Evolutionary conservation across 257 asterid genomes (phyloP), one percentile per base, ranked within the genome.

Genomic region (Capsicum pubescens): DNA sequence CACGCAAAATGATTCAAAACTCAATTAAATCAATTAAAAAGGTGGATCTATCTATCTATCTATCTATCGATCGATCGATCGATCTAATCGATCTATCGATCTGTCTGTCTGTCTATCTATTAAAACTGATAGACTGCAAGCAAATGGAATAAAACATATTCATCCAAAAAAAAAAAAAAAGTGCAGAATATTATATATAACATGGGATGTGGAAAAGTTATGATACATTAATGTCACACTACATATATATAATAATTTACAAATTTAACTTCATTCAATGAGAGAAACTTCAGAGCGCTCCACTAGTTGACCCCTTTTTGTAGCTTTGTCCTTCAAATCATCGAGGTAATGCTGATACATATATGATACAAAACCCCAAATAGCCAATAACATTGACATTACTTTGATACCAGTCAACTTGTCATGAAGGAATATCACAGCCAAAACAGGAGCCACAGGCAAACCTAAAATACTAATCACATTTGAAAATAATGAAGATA

Each of bases 281-380:
- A 48, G 66, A 61, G 74, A 17, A 50, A 50, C 79, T 82, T 82
- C 12, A 82, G 84, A 82, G 19, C 16, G 8, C 59, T 39, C 32
- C 78, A 69, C 26, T 14, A 48, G 5, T 63, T 48, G 11, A 11
- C 2, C 42, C 48, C 0, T 21, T 13, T 59, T 44, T 44, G 61
- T 64, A 32, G 82, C 63, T 86, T 88, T 90, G 50, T 12, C 64
- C 87, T 88, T 86, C 82, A 83, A 48, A 85, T 92, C 92, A 85
- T 93, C 97, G 67, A 91, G 88, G 69, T 93, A 94, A 84, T 93
- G 94, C 59, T 94, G 98, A 46, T 93, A 93, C 19, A 92, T 83
- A 36, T 93, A 94, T 0, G 98, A 94, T 6, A 86, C 90, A 67
- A 90, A 94, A 0, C 98, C 98, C 98, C 97, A 94, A 19, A 89